phyloP scores from a whole-genome alignment of 495 filamentous ascomycete genomes.

The Elasticomyces elasticus region DNA sequence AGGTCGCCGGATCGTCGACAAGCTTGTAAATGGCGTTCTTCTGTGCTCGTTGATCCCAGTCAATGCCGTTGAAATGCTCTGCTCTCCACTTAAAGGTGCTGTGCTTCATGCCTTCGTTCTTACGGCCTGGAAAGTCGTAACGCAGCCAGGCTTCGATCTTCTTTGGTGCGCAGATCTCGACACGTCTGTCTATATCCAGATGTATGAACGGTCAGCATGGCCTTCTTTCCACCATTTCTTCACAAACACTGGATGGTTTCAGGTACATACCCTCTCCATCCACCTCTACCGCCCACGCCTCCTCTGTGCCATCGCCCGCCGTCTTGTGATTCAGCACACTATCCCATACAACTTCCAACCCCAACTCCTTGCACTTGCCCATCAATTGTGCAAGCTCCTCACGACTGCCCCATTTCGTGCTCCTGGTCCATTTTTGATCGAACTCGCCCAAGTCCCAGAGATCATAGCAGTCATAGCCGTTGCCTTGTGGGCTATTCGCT shows the following conservation, averaged over 20 bases:
- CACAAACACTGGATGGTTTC: not conserved
- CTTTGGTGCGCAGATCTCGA: conserved; percentile 46
- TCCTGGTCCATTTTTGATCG: conserved; percentile 53
- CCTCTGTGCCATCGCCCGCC: conserved; percentile 53
- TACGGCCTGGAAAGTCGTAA: conserved; percentile 54
- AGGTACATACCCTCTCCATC: conserved; percentile 39
- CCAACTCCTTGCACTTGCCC: conserved; percentile 40
- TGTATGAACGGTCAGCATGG: not conserved
- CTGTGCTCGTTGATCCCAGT: conserved; percentile 51
- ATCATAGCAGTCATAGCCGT: conserved; percentile 73
- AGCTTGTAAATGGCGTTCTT: conserved; percentile 61
- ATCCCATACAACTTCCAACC: conserved; percentile 59
- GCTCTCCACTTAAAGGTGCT: conserved; percentile 56
- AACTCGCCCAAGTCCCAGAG: conserved; percentile 70
- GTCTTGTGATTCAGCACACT: conserved; percentile 71
- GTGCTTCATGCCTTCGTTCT: conserved; percentile 40
- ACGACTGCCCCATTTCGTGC: conserved; percentile 67
- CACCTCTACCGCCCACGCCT: conserved; percentile 51
- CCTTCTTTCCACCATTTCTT: not conserved
- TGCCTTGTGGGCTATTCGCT: conserved; percentile 48
- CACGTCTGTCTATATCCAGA: conserved; percentile 44
- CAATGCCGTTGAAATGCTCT: conserved; percentile 62
- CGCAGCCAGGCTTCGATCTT: conserved; percentile 61
- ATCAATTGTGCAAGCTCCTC: conserved; percentile 49
- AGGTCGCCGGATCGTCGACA: conserved; percentile 37